phyloP scores from a whole-genome alignment of 2,329 filamentous ascomycete species.

The Colletotrichum liaoningense region DNA sequence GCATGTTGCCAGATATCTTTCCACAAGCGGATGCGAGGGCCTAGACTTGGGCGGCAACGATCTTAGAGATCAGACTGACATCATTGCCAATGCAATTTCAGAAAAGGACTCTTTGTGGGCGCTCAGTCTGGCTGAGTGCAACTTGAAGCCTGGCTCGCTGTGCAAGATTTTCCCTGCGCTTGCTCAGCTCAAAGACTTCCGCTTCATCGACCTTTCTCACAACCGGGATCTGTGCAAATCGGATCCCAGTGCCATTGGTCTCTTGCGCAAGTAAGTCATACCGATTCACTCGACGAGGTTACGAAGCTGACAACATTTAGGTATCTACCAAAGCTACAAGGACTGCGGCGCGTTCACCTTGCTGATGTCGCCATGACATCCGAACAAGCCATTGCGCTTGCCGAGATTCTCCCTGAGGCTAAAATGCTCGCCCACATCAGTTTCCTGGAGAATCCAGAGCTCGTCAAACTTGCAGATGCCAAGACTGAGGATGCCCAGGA shows the following conservation, averaged over 20 bases:
- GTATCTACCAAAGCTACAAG: constrained; percentile 82
- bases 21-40: constrained; percentile 83
- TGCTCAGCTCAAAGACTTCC: constrained; percentile 76
- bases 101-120: constrained; percentile 76
- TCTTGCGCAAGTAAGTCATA: constrained; percentile 78
- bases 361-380: constrained; percentile 85
- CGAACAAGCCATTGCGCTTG: constrained; percentile 89
- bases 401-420: constrained; percentile 90
- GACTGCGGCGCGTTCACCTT: constrained; percentile 87
- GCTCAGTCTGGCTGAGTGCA: constrained; percentile 87
- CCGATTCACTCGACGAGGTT: not conserved
- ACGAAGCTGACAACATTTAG: constrained; percentile 47
- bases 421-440: constrained; percentile 86
- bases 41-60: constrained; percentile 92
- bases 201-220: constrained; percentile 92
- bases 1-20: constrained; percentile 81
- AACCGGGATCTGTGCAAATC: constrained; percentile 83
- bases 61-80: constrained; percentile 65
- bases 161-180: constrained; percentile 81
- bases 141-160: constrained; percentile 78
- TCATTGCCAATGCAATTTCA: constrained; percentile 63
- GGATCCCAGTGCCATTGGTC: constrained; percentile 77
- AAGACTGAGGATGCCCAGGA: constrained; percentile 85
- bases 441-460: constrained; percentile 82
- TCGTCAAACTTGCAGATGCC: constrained; percentile 78